A percentile compares a stretch with the other conserved stretches of the same genome.
Conservation (phyloP, 2,329 filamentous ascomycete genomes). For the Fusarium fracticaudum region DNA sequence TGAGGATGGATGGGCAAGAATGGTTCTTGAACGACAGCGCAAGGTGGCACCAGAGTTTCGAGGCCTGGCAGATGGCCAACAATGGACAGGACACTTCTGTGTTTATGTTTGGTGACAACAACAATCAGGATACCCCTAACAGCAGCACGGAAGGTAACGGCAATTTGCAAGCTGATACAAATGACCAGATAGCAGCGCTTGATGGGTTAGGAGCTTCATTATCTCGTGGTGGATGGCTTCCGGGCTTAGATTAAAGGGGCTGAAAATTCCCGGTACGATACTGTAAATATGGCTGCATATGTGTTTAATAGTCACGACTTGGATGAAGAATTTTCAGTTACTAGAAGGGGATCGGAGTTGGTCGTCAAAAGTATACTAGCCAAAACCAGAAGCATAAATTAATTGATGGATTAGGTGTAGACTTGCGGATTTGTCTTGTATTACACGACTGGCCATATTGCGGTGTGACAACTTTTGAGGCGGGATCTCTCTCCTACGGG, state of each 20-base stretch:
- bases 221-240: constrained; percentile 48
- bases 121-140: constrained; percentile 31
- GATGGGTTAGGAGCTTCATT: constrained; percentile 48
- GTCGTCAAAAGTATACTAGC: neutral
- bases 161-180: constrained; percentile 31
- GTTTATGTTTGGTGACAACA: constrained; percentile 45
- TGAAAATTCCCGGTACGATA: neutral
- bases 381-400: constrained; percentile 1
- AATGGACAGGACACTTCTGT: constrained; percentile 38
- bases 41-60: constrained; percentile 67
- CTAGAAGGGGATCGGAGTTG: constrained; percentile 3
- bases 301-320: neutral
- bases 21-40: constrained; percentile 68
- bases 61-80: constrained; percentile 58
- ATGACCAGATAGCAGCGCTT: constrained; percentile 42
- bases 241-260: constrained; percentile 47
- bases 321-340: neutral
- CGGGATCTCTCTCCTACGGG: neutral
- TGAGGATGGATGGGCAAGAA: constrained; percentile 61
- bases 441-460: neutral
- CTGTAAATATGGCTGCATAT: neutral
- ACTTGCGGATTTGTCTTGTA: neutral
- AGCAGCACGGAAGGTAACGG: constrained; percentile 24
- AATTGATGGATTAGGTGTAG: neutral
- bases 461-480: neutral